Evolutionary conservation across 495 filamentous ascomycete species (phyloP).

Genomic region (Neurospora sp.): DNA sequence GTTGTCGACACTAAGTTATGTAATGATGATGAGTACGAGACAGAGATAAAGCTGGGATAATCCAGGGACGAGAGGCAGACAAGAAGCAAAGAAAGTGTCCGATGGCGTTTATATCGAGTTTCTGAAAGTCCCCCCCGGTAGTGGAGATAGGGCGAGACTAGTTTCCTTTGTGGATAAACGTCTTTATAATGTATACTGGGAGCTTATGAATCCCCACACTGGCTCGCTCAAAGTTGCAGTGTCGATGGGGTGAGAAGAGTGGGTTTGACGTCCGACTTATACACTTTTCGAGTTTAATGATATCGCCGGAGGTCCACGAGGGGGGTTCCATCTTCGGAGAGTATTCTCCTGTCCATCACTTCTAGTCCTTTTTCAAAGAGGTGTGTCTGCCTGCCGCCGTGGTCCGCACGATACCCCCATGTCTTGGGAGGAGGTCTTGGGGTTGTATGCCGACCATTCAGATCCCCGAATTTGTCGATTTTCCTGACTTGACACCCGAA

Average conservation of each 20-base stretch:
- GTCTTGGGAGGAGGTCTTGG: neutral
- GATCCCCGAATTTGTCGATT: neutral
- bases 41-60: neutral
- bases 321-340: neutral
- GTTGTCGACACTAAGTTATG: neutral
- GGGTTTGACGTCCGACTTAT: neutral
- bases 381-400: neutral
- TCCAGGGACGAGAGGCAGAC: neutral
- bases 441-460: neutral
- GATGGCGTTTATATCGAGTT: neutral
- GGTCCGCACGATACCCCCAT: neutral
- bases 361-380: neutral
- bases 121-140: neutral
- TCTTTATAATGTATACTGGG: neutral
- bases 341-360: neutral
- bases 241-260: neutral
- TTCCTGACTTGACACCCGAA: neutral
- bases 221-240: neutral
- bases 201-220: neutral
- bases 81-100: neutral
- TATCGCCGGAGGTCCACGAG: neutral
- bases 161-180: neutral
- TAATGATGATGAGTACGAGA: neutral
- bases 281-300: neutral
- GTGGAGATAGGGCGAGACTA: neutral